phyloP scores from a whole-genome alignment of 306 rosid genomes.

The Gastrolobium bilobum region DNA sequence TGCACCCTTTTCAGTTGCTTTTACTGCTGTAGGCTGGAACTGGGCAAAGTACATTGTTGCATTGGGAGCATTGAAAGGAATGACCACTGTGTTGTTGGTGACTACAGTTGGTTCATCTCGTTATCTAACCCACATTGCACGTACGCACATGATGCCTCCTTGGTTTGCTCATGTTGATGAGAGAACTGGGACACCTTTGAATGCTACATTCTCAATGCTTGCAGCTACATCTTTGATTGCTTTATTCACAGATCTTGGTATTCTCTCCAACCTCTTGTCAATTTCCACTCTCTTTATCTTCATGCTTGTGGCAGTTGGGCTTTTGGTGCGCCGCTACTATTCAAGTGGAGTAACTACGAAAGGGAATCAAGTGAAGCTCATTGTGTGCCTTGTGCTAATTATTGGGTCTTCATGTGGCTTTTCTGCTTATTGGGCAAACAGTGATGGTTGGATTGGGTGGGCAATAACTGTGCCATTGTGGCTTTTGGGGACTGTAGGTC shows the following conservation, averaged over 20 bases:
- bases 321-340: constrained; percentile 77
- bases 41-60: constrained; percentile 93
- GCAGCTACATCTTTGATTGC: constrained; percentile 61
- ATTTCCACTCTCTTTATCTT: constrained; percentile 83
- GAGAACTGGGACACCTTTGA: constrained; percentile 72
- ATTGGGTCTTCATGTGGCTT: constrained; percentile 61
- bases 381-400: constrained; percentile 54
- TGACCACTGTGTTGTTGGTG: constrained; percentile 78
- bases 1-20: constrained; percentile 75
- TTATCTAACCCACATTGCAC: constrained; percentile 80
- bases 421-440: constrained; percentile 52
- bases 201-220: constrained; percentile 72
- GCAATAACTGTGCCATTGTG: constrained; percentile 59
- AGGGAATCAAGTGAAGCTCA: constrained; percentile 51
- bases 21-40: constrained; percentile 62
- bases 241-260: constrained; percentile 64
- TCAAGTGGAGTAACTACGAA: constrained; percentile 58
- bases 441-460: constrained; percentile 65
- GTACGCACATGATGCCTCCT: constrained; percentile 87
- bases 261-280: constrained; percentile 73
- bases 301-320: constrained; percentile 77
- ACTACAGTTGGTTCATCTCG: constrained; percentile 73
- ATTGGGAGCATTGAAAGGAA: constrained; percentile 77
- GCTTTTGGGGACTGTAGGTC: constrained; percentile 60
- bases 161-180: constrained; percentile 71